Evolutionary conservation across 768 basidiomycete species (phyloP).

Genomic region (Dacryopinax primogenitus): DNA sequence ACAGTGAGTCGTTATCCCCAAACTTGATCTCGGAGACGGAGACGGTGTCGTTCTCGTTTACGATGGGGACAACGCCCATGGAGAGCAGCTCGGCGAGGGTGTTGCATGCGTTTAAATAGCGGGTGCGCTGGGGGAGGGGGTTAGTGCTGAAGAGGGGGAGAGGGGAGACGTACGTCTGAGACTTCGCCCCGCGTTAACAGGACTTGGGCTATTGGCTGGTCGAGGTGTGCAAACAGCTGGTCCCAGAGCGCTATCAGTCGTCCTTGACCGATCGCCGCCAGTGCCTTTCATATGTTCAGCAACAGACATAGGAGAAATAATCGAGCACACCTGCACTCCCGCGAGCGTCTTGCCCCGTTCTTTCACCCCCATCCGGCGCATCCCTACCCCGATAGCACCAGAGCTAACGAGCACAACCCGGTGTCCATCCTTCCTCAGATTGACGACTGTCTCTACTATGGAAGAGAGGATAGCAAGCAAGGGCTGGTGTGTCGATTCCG

Average conservation of each 20-base stretch:
- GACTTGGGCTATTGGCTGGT: slow-evolving; percentile 91
- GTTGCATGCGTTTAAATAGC: slow-evolving; percentile 93
- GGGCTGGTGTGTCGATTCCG: slow-evolving; percentile 85
- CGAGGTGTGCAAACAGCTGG: slow-evolving; percentile 85
- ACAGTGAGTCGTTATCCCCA: slow-evolving; percentile 96
- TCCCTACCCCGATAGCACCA: slow-evolving; percentile 92
- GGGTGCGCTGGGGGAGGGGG: slow-evolving; percentile 51
- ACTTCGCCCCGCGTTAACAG: slow-evolving; percentile 91
- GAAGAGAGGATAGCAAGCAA: slow-evolving; percentile 82
- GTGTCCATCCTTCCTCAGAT: slow-evolving; percentile 68
- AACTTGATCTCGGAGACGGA: slow-evolving; percentile 99
- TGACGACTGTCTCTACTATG: slow-evolving; percentile 78
- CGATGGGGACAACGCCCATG: slow-evolving; percentile 94
- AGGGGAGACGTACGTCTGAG: slow-evolving; percentile 58
- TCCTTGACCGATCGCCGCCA: slow-evolving; percentile 95
- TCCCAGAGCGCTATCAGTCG: slow-evolving; percentile 94
- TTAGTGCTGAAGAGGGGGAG: not conserved
- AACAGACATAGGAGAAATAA: not conserved
- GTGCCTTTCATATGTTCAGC: slow-evolving; percentile 41
- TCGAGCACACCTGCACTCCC: slow-evolving; percentile 70
- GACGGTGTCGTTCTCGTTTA: slow-evolving; percentile 98
- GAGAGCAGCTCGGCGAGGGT: slow-evolving; percentile 81
- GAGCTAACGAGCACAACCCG: slow-evolving; percentile 92
- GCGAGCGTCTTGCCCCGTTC: slow-evolving; percentile 70
- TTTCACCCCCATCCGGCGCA: slow-evolving; percentile 78